Percentiles rank a stretch among this genome's conserved stretches.
phyloP scores from a whole-genome alignment of 2,329 filamentous ascomycete genomes.

The Chrysoporthe deuterocubensis region DNA sequence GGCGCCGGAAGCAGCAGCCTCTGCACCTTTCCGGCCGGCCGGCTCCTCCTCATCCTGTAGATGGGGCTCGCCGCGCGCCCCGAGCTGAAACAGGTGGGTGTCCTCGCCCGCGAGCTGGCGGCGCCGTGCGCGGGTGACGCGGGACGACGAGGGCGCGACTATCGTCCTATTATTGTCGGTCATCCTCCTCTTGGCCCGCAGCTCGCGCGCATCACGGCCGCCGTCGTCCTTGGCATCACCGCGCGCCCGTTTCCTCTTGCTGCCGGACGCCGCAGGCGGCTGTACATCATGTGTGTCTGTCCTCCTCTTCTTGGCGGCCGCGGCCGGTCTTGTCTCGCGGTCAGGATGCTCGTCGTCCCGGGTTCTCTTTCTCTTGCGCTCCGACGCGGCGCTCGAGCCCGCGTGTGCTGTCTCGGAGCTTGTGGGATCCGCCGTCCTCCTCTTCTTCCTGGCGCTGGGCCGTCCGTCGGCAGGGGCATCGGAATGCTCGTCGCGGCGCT shows the following conservation, averaged over 20 bases:
- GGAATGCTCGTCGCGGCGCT: neutral
- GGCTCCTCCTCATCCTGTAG: neutral
- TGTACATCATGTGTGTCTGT: neutral
- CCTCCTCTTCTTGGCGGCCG: conserved; percentile 3
- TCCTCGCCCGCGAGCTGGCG: conserved; percentile 8
- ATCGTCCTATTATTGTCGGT: neutral
- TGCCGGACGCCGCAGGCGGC: neutral
- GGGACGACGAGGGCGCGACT: neutral
- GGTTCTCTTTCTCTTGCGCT: conserved; percentile 9
- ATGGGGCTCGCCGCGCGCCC: conserved; percentile 4
- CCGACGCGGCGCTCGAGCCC: neutral
- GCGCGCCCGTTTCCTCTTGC: conserved; percentile 4
- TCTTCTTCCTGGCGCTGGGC: no score
- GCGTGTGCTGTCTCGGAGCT: neutral
- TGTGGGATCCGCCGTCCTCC: no score
- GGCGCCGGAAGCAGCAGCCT: no score
- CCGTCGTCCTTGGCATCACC: neutral
- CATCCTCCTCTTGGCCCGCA: conserved; percentile 1
- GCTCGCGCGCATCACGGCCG: neutral
- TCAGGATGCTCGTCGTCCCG: neutral
- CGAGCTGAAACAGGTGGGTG: conserved; percentile 12
- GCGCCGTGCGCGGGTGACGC: conserved; percentile 13
- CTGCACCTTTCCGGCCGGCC: neutral
- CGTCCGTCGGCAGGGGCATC: neutral
- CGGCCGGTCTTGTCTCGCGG: no score